Evolutionary conservation across 805 yeast species (phyloP).

Genomic region (Diddensiella caesifluorescens): DNA sequence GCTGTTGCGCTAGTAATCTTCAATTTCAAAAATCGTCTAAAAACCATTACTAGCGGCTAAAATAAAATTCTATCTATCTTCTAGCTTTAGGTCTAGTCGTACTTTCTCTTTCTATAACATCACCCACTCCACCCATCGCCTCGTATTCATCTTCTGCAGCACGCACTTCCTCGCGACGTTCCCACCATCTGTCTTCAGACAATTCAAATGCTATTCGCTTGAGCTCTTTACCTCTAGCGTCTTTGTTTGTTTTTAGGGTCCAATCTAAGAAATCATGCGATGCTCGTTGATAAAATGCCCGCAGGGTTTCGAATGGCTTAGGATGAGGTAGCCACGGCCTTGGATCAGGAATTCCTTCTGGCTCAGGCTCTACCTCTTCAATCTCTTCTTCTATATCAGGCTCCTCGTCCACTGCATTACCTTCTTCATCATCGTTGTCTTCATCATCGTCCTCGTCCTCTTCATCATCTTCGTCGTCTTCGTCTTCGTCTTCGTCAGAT

Average conservation of each 20-base stretch:
- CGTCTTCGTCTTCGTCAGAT: constrained; percentile 37
- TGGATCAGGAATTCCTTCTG: constrained; percentile 70
- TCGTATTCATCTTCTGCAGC: constrained; percentile 84
- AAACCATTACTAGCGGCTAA: too few species aligned
- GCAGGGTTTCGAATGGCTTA: constrained; percentile 79
- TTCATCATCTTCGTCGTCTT: constrained; percentile 50
- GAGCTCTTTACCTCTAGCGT: constrained; percentile 82
- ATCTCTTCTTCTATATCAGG: constrained; percentile 45
- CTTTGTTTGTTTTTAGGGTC: constrained; percentile 82
- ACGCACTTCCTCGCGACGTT: constrained; percentile 88
- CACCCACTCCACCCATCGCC: constrained; percentile 87
- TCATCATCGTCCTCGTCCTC: constrained; percentile 73
- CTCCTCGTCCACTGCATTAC: constrained; percentile 39
- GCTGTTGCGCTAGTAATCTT: too few species aligned
- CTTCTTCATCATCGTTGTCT: constrained; percentile 52
- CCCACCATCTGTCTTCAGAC: constrained; percentile 98
- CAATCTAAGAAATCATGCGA: constrained; percentile 86
- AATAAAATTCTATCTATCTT: too few species aligned
- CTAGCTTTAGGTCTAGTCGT: constrained; percentile 4
- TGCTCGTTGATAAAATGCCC: constrained; percentile 79
- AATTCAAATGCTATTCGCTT: constrained; percentile 85
- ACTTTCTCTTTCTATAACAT: constrained; percentile 70
- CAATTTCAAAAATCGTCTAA: too few species aligned
- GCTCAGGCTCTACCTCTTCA: constrained; percentile 66
- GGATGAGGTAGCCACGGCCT: constrained; percentile 98